Conservation (phyloP, 208 protist species). For the Porcisia deanei region DNA sequence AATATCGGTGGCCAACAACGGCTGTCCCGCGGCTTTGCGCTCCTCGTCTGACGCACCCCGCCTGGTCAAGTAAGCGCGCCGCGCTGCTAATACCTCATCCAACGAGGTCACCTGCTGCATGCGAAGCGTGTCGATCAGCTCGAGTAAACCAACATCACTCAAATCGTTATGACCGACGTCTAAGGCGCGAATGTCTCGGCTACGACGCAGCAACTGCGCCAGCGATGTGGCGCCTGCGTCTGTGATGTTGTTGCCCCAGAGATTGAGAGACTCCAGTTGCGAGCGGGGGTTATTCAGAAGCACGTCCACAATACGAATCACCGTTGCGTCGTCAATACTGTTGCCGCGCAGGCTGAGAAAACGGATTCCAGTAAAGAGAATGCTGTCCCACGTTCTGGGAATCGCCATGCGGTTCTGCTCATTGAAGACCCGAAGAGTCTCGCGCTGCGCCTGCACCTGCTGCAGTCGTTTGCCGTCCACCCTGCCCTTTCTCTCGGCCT, state of each 20-base stretch:
- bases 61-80: slow-evolving; percentile 51
- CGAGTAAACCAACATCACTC: slow-evolving; percentile 68
- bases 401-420: slow-evolving; percentile 61
- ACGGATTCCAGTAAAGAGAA: slow-evolving; percentile 76
- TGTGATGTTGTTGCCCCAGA: slow-evolving; percentile 89
- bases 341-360: slow-evolving; percentile 85
- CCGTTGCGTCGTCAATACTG: slow-evolving; percentile 65
- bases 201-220: slow-evolving; percentile 56
- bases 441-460: slow-evolving; percentile 74
- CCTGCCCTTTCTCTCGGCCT: slow-evolving; percentile 83
- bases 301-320: slow-evolving; percentile 43
- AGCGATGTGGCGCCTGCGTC: slow-evolving; percentile 63
- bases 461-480: slow-evolving; percentile 74
- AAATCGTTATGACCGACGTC: slow-evolving; percentile 86
- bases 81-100: slow-evolving; percentile 52
- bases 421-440: slow-evolving; percentile 63
- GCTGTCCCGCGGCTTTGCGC: slow-evolving; percentile 34
- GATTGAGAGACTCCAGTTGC: slow-evolving; percentile 77
- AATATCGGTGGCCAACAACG: slow-evolving; percentile 34
- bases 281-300: slow-evolving; percentile 56
- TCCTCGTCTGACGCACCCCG: slow-evolving; percentile 56
- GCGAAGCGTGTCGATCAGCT: slow-evolving; percentile 62
- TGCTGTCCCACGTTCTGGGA: slow-evolving; percentile 66
- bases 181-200: slow-evolving; percentile 65
- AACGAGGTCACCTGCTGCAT: slow-evolving; percentile 58